A percentile compares a stretch with the other conserved stretches of the same genome.
Conservation (phyloP, 2,329 filamentous ascomycete genomes). For the Penicillium verrucosum region DNA sequence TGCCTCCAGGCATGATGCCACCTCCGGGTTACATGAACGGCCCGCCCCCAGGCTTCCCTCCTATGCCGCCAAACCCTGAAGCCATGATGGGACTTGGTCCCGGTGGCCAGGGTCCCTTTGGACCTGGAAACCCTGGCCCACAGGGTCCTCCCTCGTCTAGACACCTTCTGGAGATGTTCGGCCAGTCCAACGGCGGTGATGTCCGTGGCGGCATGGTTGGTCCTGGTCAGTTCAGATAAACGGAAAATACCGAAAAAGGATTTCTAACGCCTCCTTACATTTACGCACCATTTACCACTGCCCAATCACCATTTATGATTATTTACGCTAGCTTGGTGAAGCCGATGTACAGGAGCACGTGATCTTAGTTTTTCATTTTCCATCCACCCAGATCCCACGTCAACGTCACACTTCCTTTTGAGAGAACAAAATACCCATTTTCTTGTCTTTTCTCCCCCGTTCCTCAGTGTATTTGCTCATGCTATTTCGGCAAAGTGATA, state of each 20-base stretch:
- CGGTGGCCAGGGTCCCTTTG: constrained; percentile 36
- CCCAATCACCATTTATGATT: constrained; percentile 13
- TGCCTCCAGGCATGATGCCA: constrained; percentile 46
- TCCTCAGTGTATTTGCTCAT: constrained; percentile 18
- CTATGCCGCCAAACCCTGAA: constrained; percentile 40
- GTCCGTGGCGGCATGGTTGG: constrained; percentile 37
- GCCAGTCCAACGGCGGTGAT: constrained; percentile 36
- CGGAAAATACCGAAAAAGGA: background rate
- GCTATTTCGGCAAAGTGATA: constrained; percentile 13
- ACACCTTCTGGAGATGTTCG: constrained; percentile 46
- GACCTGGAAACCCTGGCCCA: constrained; percentile 35
- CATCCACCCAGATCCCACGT: constrained; percentile 9
- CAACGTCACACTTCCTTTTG: constrained; percentile 13
- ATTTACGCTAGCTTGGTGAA: constrained; percentile 13
- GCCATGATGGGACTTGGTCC: constrained; percentile 38
- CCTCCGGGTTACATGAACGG: constrained; percentile 46
- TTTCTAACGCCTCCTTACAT: background rate
- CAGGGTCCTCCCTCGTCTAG: constrained; percentile 39
- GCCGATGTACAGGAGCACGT: constrained; percentile 9
- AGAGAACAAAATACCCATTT: constrained; percentile 19
- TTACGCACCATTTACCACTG: constrained; percentile 5
- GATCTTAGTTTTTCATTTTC: constrained; percentile 7
- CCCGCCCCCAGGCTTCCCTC: constrained; percentile 40
- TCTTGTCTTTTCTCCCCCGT: background rate
- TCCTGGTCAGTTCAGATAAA: constrained; percentile 37